Conservation (phyloP, 2,329 filamentous ascomycete genomes). For the Aspergillus piperis region DNA sequence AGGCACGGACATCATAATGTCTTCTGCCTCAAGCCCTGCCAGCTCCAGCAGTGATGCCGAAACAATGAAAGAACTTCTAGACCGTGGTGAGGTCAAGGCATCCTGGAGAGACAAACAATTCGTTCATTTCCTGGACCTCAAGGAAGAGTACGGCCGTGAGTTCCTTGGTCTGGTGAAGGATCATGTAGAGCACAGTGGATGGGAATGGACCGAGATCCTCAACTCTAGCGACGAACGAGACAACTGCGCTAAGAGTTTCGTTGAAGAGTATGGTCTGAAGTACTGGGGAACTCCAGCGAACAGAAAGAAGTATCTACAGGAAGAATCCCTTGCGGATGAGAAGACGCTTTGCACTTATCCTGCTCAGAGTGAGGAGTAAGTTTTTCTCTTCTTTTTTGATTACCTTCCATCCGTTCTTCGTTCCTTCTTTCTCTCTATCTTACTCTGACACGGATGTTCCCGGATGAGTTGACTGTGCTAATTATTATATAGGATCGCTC, state of each 20-base stretch:
- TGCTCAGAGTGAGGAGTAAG: slow-evolving; percentile 22
- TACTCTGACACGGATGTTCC: too few relatives aligned
- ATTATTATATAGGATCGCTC: slow-evolving; percentile 14
- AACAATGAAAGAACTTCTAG: slow-evolving; percentile 15
- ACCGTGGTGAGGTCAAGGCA: slow-evolving; percentile 15
- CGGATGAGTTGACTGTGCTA: neutral
- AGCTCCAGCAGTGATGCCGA: slow-evolving; percentile 1
- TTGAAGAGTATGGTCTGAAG: slow-evolving; percentile 19
- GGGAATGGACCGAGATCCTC: slow-evolving; percentile 17
- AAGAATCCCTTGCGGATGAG: slow-evolving; percentile 20
- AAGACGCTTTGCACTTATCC: slow-evolving; percentile 22
- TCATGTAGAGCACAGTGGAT: slow-evolving; percentile 7
- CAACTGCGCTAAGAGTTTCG: slow-evolving; percentile 19
- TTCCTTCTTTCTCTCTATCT: neutral
- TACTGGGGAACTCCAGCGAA: slow-evolving; percentile 26
- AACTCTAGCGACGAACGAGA: slow-evolving; percentile 7
- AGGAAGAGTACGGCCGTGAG: slow-evolving; percentile 15
- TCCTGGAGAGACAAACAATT: slow-evolving; percentile 22
- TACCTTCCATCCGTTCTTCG: too few relatives aligned
- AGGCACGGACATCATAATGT: neutral
- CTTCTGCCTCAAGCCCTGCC: neutral
- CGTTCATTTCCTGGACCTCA: slow-evolving; percentile 26
- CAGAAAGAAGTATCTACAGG: slow-evolving; percentile 21
- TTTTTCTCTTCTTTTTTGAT: neutral
- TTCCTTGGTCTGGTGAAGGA: slow-evolving; percentile 19